These are phyloP conservation scores for Chaetomiaceae sp. DNA, from an alignment of 2,329 filamentous ascomycete genomes.

Conservation along the genomic window DNA sequence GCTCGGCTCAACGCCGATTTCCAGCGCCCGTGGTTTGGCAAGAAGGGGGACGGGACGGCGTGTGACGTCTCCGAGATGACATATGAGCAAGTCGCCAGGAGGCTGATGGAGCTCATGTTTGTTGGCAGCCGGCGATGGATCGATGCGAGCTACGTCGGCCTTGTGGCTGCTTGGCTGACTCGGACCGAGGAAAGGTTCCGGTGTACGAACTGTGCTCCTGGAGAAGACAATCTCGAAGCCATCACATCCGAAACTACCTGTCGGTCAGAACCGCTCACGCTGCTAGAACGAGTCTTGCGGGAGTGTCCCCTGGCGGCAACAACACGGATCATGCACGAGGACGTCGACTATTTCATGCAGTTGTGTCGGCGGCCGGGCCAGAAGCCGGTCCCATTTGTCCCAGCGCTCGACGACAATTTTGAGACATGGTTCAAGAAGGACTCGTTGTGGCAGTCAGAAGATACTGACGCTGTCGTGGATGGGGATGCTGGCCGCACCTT, in stretches of 20 bases:
- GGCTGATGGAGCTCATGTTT: neutral
- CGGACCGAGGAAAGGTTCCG: neutral
- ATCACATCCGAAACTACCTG: neutral
- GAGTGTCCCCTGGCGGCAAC: neutral
- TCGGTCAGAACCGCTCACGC: neutral
- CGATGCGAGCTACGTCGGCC: neutral
- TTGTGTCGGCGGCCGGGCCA: slow-evolving; percentile 85
- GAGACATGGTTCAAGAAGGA: slow-evolving; percentile 99
- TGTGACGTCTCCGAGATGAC: neutral
- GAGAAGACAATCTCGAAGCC: neutral
- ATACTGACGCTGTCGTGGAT: slow-evolving; percentile 86
- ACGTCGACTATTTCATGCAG: slow-evolving; percentile 44
- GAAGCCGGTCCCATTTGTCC: slow-evolving; percentile 95
- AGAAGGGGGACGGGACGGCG: neutral
- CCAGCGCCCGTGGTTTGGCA: neutral
- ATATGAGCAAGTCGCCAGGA: neutral
- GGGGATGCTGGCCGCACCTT: slow-evolving; percentile 93
- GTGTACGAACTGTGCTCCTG: no score
- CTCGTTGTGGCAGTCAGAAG: slow-evolving; percentile 97
- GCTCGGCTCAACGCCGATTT: slow-evolving; percentile 69
- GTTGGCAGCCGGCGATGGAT: neutral
- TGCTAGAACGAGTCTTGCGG: neutral
- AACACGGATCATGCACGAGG: neutral
- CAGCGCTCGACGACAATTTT: slow-evolving; percentile 90
- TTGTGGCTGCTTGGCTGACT: neutral